Conservation (phyloP, 306 rosid species). For the Geum urbanum region DNA sequence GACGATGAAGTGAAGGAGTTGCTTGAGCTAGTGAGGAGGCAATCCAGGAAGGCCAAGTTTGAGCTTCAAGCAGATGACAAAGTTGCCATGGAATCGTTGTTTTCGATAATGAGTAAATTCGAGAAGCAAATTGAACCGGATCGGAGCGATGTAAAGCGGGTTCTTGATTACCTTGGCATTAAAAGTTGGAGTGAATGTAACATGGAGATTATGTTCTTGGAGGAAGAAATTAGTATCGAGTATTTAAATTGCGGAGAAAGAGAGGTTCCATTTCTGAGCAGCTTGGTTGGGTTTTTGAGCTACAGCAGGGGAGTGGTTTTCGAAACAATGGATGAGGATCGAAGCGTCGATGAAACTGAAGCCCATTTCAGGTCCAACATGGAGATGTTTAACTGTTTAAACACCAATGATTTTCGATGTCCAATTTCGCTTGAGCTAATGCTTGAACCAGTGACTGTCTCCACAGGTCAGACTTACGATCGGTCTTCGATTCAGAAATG, state of each 20-base stretch:
- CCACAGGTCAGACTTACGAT: constrained; percentile 93
- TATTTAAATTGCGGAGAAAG: constrained; percentile 23
- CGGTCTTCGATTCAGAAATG: constrained; percentile 69
- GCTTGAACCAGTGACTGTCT: constrained; percentile 80
- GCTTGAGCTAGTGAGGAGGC: constrained; percentile 47
- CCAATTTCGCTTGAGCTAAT: constrained; percentile 78
- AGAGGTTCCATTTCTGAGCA: constrained; percentile 44
- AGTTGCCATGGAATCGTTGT: constrained; percentile 11
- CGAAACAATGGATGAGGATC: constrained; percentile 36
- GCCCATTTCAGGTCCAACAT: constrained; percentile 28
- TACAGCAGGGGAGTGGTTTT: constrained; percentile 62
- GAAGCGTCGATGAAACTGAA: constrained; percentile 1
- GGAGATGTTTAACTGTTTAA: constrained; percentile 36
- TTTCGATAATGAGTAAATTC: constrained; percentile 37
- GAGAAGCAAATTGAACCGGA: constrained; percentile 56
- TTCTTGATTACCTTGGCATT: constrained; percentile 46
- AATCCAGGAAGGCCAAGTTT: constrained; percentile 46
- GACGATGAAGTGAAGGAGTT: constrained; percentile 61
- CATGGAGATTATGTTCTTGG: constrained; percentile 54
- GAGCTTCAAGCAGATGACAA: constrained; percentile 45
- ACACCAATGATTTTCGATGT: constrained; percentile 68
- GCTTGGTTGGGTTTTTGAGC: constrained; percentile 53
- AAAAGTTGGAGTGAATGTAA: constrained; percentile 55
- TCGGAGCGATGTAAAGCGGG: constrained; percentile 16
- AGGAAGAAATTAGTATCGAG: constrained; percentile 40